These are phyloP conservation scores for Vigna mungo DNA, from an alignment of 306 rosid species.

Conservation along the genomic window DNA sequence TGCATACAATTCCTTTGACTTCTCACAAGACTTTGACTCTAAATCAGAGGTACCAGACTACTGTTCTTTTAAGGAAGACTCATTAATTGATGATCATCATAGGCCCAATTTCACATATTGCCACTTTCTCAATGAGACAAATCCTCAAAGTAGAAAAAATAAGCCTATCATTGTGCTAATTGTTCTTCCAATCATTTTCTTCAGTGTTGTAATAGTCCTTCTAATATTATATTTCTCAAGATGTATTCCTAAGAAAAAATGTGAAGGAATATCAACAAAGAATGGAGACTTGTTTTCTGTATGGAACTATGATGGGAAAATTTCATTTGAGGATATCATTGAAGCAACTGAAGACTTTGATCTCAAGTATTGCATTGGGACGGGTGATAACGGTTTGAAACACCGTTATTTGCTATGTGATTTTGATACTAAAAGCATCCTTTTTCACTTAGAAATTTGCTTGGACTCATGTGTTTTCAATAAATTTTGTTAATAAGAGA, in stretches of 20 bases:
- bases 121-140: background rate
- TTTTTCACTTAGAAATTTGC: too few relatives aligned
- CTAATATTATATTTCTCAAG: too few relatives aligned
- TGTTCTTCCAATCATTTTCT: background rate
- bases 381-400: too few relatives aligned
- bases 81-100: background rate
- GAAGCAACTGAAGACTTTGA: conserved; percentile 30
- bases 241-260: background rate
- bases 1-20: conserved; percentile 5
- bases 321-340: background rate
- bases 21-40: background rate
- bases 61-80: background rate
- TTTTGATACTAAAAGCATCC: too few relatives aligned
- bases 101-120: background rate
- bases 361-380: conserved; percentile 10
- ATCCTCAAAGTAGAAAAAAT: background rate
- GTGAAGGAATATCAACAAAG: background rate
- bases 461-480: too few relatives aligned
- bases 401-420: too few relatives aligned
- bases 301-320: too few relatives aligned
- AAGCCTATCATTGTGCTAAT: background rate
- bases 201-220: background rate
- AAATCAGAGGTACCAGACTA: background rate
- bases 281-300: background rate
- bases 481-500: too few relatives aligned